Evolutionary conservation across 352 stramenopile genomes (phyloP).

Genomic region (Paralagenidium karlingii): DNA sequence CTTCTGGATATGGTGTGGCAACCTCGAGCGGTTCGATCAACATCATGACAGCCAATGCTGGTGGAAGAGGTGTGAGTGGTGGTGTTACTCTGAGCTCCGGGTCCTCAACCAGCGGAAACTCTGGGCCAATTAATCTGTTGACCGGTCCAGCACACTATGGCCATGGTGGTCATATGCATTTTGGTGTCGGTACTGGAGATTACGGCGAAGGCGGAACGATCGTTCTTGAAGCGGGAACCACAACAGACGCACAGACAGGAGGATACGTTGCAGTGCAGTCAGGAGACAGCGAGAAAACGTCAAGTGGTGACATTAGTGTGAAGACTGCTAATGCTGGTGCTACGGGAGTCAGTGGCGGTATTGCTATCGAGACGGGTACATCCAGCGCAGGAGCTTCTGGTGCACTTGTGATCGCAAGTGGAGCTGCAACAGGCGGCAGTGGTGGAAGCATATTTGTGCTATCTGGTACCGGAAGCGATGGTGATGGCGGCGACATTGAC

Average conservation of each 20-base stretch:
- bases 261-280: constrained; percentile 43
- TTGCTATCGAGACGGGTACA: constrained; percentile 44
- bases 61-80: constrained; percentile 34
- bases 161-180: constrained; percentile 31
- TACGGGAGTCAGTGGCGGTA: constrained; percentile 34
- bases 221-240: constrained; percentile 53
- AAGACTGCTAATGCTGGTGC: constrained; percentile 45
- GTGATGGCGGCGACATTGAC: constrained; percentile 46
- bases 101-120: constrained; percentile 34
- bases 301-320: constrained; percentile 52
- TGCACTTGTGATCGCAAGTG: constrained; percentile 32
- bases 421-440: constrained; percentile 37
- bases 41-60: constrained; percentile 32
- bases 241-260: constrained; percentile 43
- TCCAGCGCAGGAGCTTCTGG: constrained; percentile 38
- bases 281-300: constrained; percentile 43
- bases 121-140: constrained; percentile 32
- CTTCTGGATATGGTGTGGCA: constrained; percentile 28
- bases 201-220: constrained; percentile 74
- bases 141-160: constrained; percentile 34
- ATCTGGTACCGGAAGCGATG: constrained; percentile 37
- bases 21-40: constrained; percentile 36
- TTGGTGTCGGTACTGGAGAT: constrained; percentile 53
- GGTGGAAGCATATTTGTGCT: constrained; percentile 37
- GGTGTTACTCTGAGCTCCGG: constrained; percentile 21